These are phyloP conservation scores for Capillidium rhysosporum DNA, from an alignment of 371 early-diverging fungal species.

Conservation along the genomic window DNA sequence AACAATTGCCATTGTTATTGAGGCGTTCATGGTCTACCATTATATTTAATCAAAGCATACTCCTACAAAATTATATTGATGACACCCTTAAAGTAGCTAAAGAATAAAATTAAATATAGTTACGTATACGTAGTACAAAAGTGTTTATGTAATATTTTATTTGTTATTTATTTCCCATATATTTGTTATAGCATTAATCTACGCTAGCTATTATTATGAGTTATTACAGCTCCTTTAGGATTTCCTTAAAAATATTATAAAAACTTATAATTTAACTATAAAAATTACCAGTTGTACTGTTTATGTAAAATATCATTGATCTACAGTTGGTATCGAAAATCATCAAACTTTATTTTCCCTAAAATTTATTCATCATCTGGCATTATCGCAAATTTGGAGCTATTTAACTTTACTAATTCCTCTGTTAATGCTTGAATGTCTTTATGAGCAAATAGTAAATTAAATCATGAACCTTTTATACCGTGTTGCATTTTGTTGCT, in stretches of 20 bases:
- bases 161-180: conserved; percentile 53
- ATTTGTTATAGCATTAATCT: conserved; percentile 31
- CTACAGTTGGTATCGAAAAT: conserved; percentile 11
- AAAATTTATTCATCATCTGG: background rate
- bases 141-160: conserved; percentile 57
- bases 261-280: background rate
- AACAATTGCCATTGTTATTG: conserved; percentile 43
- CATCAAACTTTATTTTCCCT: background rate
- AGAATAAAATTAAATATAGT: background rate
- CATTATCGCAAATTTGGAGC: background rate
- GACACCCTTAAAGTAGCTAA: conserved; percentile 7
- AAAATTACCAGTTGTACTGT: conserved; percentile 36
- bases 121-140: conserved; percentile 68
- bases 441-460: conserved; percentile 18
- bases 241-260: conserved; percentile 18
- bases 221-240: conserved; percentile 65
- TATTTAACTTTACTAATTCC: background rate
- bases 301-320: conserved; percentile 63
- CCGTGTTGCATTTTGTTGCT: conserved; percentile 37
- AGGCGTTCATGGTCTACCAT: conserved; percentile 37
- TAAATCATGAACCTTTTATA: conserved; percentile 28
- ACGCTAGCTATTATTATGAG: conserved; percentile 38
- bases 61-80: conserved; percentile 6
- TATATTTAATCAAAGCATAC: background rate
- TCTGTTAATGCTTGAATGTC: conserved; percentile 16